Evolutionary conservation across 2,329 filamentous ascomycete genomes (phyloP).

Genomic region (Fusarium luffae): DNA sequence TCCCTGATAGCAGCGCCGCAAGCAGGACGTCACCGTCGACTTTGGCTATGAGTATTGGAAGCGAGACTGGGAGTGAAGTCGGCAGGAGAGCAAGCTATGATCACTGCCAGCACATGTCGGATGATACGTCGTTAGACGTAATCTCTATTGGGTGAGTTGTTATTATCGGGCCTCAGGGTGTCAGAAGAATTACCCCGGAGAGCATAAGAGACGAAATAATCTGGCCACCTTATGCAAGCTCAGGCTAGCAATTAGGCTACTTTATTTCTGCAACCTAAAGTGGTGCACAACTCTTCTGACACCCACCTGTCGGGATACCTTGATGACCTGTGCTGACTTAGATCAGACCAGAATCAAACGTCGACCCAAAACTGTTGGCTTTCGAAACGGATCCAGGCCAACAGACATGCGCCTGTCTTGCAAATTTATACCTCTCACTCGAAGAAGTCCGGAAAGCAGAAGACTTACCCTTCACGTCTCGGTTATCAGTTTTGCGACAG

Average conservation of each 20-base stretch:
- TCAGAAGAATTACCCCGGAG: too few species aligned
- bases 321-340: conserved; percentile 16
- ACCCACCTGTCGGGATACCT: neutral
- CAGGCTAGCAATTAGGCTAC: too few species aligned
- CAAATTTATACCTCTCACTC: conserved; percentile 40
- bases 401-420: conserved; percentile 40
- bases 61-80: conserved; percentile 20
- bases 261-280: too few species aligned
- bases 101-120: conserved; percentile 21
- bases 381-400: conserved; percentile 18
- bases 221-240: too few species aligned
- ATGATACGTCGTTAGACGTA: conserved; percentile 11
- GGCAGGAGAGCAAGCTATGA: conserved; percentile 20
- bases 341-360: conserved; percentile 33
- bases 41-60: conserved; percentile 7
- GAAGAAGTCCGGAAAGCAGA: conserved; percentile 42
- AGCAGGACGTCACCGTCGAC: conserved; percentile 22
- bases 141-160: conserved; percentile 29
- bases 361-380: conserved; percentile 21
- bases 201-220: too few species aligned
- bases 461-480: conserved; percentile 29
- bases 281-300: too few species aligned
- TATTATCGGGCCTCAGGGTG: too few species aligned
- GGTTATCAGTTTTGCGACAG: conserved; percentile 30
- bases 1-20: conserved; percentile 6